Evolutionary conservation across 495 filamentous ascomycete species (phyloP).

Genomic region (Annulohypoxylon maeteangense): DNA sequence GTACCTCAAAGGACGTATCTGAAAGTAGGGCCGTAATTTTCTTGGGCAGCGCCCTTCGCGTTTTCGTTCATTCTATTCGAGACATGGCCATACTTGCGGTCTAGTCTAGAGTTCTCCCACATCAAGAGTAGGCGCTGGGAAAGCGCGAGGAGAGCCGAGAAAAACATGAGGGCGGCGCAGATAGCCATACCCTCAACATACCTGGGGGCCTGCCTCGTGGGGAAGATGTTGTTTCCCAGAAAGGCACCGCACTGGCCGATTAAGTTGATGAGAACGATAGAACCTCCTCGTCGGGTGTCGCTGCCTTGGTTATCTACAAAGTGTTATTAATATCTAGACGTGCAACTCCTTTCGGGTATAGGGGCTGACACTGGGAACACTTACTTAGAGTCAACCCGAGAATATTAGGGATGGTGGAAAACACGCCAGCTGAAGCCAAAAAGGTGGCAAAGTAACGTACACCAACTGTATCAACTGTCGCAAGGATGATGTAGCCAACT

Average conservation of each 20-base stretch:
- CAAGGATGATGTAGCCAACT: constrained; percentile 76
- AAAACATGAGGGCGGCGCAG: constrained; percentile 74
- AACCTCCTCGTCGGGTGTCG: constrained; percentile 70
- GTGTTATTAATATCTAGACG: background rate
- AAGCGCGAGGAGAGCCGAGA: constrained; percentile 66
- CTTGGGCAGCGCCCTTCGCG: constrained; percentile 35
- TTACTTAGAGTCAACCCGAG: constrained; percentile 70
- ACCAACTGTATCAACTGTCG: constrained; percentile 65
- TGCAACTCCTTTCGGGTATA: background rate
- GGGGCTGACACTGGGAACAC: background rate
- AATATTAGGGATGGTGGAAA: constrained; percentile 71
- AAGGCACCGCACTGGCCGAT: constrained; percentile 75
- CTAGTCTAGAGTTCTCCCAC: constrained; percentile 66
- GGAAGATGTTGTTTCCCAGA: constrained; percentile 73
- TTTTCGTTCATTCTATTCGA: background rate
- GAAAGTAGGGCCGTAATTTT: constrained; percentile 53
- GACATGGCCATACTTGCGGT: constrained; percentile 33
- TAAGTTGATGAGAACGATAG: constrained; percentile 72
- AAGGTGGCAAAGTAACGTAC: constrained; percentile 73
- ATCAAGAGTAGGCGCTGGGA: constrained; percentile 63
- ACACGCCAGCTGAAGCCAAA: constrained; percentile 71
- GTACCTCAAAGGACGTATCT: constrained; percentile 48
- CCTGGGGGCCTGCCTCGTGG: constrained; percentile 63
- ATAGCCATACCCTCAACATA: constrained; percentile 70
- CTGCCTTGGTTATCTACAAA: constrained; percentile 69